Conservation (phyloP, 208 protist genomes). For the Wallacemonas sp. region DNA sequence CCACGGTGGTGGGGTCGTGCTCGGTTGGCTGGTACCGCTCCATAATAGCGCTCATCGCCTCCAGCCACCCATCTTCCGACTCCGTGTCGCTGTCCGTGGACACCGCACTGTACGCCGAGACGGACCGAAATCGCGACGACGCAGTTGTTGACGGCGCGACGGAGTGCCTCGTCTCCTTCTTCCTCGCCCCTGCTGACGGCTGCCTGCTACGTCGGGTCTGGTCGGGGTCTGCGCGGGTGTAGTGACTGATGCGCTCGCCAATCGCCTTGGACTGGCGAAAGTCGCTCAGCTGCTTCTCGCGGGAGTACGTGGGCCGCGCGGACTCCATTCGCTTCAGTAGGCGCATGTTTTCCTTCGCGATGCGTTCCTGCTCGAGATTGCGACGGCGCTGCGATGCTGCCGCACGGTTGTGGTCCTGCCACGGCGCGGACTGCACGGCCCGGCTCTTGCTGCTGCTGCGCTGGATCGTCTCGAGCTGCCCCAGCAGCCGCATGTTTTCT, state of each 20-base stretch:
- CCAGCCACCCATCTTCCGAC: conserved; percentile 3
- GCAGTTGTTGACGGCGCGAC: background rate
- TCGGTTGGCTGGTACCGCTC: background rate
- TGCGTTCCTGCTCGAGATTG: conserved; percentile 25
- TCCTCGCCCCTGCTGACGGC: too few relatives aligned
- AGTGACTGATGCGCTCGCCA: conserved; percentile 45
- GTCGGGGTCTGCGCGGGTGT: too few relatives aligned
- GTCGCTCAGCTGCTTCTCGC: conserved; percentile 48
- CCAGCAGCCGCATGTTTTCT: conserved; percentile 55
- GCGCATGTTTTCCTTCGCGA: conserved; percentile 53
- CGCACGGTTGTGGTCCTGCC: conserved; percentile 41
- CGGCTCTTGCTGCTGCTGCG: conserved; percentile 26
- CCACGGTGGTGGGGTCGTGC: background rate
- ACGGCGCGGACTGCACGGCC: background rate
- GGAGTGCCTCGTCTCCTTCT: too few relatives aligned
- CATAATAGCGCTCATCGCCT: background rate
- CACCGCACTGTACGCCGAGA: conserved; percentile 3
- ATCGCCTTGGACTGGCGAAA: conserved; percentile 44
- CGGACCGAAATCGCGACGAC: background rate
- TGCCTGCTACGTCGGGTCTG: too few relatives aligned
- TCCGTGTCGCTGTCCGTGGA: conserved; percentile 4
- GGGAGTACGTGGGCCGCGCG: conserved; percentile 42
- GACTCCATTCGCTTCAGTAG: conserved; percentile 49
- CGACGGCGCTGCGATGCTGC: conserved; percentile 44
- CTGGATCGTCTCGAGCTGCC: conserved; percentile 60